Percentiles rank a stretch among this genome's conserved stretches.
phyloP scores from a whole-genome alignment of 2,329 filamentous ascomycete species.

The Pochonia chlamydosporia region DNA sequence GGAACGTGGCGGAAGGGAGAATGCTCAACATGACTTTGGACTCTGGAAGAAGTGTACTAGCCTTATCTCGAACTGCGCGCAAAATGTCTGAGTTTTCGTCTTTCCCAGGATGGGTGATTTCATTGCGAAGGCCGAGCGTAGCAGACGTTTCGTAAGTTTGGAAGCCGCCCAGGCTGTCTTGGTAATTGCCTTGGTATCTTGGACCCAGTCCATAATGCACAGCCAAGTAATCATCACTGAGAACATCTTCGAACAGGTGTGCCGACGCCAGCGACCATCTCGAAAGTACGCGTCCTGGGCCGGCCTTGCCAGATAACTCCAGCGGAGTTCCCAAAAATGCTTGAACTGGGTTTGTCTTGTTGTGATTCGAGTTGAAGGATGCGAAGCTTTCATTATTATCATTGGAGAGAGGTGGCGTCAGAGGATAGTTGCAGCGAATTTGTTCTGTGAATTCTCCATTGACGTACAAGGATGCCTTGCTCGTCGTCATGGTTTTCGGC shows the following conservation, averaged over 20 bases:
- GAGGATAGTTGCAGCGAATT: constrained; percentile 81
- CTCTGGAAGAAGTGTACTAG: constrained; percentile 75
- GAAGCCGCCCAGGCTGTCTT: constrained; percentile 91
- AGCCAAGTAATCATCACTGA: constrained; percentile 87
- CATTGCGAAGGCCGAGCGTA: constrained; percentile 82
- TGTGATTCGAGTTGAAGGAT: constrained; percentile 55
- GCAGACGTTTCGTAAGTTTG: constrained; percentile 95
- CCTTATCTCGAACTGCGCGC: constrained; percentile 79
- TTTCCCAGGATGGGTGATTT: constrained; percentile 81
- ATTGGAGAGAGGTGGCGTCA: constrained; percentile 60
- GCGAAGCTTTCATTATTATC: constrained; percentile 62
- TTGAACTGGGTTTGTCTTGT: constrained; percentile 67
- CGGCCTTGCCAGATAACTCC: constrained; percentile 72
- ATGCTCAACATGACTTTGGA: constrained; percentile 77
- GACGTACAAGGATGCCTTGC: constrained; percentile 83
- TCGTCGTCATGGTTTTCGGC: constrained; percentile 66
- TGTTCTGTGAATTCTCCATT: constrained; percentile 94
- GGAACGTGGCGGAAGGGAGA: constrained; percentile 72
- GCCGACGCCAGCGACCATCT: constrained; percentile 88
- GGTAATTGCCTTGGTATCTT: constrained; percentile 91
- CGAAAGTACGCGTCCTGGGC: constrained; percentile 66
- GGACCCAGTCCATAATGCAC: constrained; percentile 88
- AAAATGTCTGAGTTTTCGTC: constrained; percentile 90
- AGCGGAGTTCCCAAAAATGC: constrained; percentile 90
- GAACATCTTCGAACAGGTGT: constrained; percentile 77